Evolutionary conservation across 768 basidiomycete species (phyloP).

Genomic region (Crassisporium funariophilum): DNA sequence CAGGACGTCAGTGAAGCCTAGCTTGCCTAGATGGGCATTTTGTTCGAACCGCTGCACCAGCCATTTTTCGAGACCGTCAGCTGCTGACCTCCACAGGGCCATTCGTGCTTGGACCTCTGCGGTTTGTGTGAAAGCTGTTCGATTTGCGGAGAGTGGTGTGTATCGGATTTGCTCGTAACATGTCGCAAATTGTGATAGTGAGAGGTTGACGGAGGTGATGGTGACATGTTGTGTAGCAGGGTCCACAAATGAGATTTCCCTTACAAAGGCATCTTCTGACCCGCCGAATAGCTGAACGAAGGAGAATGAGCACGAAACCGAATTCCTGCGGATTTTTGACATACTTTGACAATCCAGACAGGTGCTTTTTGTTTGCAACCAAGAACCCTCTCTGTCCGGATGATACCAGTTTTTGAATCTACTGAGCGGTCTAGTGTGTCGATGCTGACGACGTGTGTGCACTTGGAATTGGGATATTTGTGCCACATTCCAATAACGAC

Average conservation of each 20-base stretch:
- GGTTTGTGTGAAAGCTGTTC: conserved; percentile 84
- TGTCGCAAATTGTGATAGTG: conserved; percentile 91
- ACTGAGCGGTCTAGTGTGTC: conserved; percentile 86
- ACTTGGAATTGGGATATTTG: conserved; percentile 95
- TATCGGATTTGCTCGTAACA: conserved; percentile 92
- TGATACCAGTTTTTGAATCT: conserved; percentile 81
- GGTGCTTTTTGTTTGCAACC: conserved; percentile 94
- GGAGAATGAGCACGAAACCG: conserved; percentile 3
- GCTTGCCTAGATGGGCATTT: conserved; percentile 87
- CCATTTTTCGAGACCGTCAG: conserved; percentile 84
- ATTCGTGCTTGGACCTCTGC: conserved; percentile 88
- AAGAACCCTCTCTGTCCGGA: conserved; percentile 87
- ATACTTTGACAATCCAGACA: conserved; percentile 89
- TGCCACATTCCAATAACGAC: conserved; percentile 93
- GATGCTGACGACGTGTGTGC: conserved; percentile 84
- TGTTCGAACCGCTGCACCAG: conserved; percentile 88
- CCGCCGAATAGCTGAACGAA: conserved; percentile 80
- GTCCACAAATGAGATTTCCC: conserved; percentile 93
- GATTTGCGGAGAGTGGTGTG: conserved; percentile 59
- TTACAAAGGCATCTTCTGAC: conserved; percentile 91
- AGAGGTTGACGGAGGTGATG: conserved; percentile 91
- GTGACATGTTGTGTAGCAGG: conserved; percentile 78
- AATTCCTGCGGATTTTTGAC: conserved; percentile 21
- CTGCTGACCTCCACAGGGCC: conserved; percentile 78
- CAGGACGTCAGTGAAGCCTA: conserved; percentile 89